Evolutionary conservation across 2,329 filamentous ascomycete genomes (phyloP), one percentile per base, ranked within the genome.

Genomic region (Fusarium scirpi): DNA sequence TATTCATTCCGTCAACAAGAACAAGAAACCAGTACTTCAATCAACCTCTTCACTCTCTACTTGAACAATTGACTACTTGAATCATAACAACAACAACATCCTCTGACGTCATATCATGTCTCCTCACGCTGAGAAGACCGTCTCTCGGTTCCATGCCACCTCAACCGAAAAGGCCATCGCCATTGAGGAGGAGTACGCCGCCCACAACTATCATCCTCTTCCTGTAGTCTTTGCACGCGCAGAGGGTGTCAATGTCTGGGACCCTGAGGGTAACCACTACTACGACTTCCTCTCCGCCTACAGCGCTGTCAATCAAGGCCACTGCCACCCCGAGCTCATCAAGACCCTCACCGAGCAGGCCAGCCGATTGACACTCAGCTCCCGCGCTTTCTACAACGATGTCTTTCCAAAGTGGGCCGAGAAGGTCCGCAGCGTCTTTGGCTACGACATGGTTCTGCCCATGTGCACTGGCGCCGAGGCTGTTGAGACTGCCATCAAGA

Each of bases 201-300:
- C 96, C 51, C 96, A 99, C 89, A 99, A 99, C 86, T 99, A 99
- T 86, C 94, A 98, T 82, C 96, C 96, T 18, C 89, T 99, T 4
- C 96, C 96, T 43, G 91, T 99, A 65, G 96, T 97, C 78, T 98
- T 98, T 81, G 87, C 95, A 60, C 89, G 90, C 71, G 96, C 94
- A 44, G 88, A 91, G 76, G 96, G 95, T 51, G 91, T 92, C 78
- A 91, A 92, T 66, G 96, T 98, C 62, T 99, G 96, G 95, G 96
- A 99, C 79, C 96, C 96, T 20, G 96, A 99, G 85, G 94, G 93
- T 78, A 92, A 91, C 76, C 91, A 97, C 81, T 98, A 99, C 82
- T 90, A 98, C 76, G 96, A 99, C 84, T 99, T 98, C 84, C 90
- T 99, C 72, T 98, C 95, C 48, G 96, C 96, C 72, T 99, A 99